Evolutionary conservation across 345 rosid genomes (phyloP).

Genomic region (Mallotus nudiflorus): DNA sequence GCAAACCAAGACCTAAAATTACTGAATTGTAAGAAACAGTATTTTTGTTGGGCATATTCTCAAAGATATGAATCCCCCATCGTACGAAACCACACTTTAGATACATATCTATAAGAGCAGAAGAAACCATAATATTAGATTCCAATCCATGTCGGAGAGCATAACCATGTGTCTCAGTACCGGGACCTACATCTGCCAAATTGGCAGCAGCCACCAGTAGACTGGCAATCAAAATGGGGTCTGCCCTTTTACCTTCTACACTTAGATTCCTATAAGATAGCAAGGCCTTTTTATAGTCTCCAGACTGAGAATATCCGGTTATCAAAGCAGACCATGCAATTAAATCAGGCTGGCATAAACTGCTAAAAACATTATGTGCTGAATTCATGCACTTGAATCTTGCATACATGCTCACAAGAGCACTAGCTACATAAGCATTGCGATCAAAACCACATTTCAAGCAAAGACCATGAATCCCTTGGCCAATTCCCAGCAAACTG

Average conservation of each 20-base stretch:
- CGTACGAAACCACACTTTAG: slow-evolving; percentile 67
- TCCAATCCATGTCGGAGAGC: slow-evolving; percentile 59
- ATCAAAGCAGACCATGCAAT: slow-evolving; percentile 79
- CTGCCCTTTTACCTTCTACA: slow-evolving; percentile 51
- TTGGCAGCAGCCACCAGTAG: slow-evolving; percentile 61
- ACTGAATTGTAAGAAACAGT: slow-evolving; percentile 64
- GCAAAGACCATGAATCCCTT: slow-evolving; percentile 69
- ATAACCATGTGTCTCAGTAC: slow-evolving; percentile 58
- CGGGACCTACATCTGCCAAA: slow-evolving; percentile 48
- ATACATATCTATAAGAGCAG: slow-evolving; percentile 79
- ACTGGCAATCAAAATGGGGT: slow-evolving; percentile 57
- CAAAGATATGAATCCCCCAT: slow-evolving; percentile 50
- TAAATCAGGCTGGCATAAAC: slow-evolving; percentile 59
- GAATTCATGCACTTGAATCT: slow-evolving; percentile 57
- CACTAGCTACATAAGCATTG: slow-evolving; percentile 56
- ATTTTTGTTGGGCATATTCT: slow-evolving; percentile 42
- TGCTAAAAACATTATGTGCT: slow-evolving; percentile 51
- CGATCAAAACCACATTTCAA: slow-evolving; percentile 58
- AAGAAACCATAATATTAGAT: slow-evolving; percentile 55
- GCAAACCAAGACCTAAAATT: slow-evolving; percentile 68
- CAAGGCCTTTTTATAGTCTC: slow-evolving; percentile 53
- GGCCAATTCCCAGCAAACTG: slow-evolving; percentile 42
- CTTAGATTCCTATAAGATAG: slow-evolving; percentile 45
- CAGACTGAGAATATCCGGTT: slow-evolving; percentile 61
- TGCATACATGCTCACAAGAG: slow-evolving; percentile 71